Conservation (phyloP, 176 grass and related monocot genomes). For the Carex scoparia region DNA sequence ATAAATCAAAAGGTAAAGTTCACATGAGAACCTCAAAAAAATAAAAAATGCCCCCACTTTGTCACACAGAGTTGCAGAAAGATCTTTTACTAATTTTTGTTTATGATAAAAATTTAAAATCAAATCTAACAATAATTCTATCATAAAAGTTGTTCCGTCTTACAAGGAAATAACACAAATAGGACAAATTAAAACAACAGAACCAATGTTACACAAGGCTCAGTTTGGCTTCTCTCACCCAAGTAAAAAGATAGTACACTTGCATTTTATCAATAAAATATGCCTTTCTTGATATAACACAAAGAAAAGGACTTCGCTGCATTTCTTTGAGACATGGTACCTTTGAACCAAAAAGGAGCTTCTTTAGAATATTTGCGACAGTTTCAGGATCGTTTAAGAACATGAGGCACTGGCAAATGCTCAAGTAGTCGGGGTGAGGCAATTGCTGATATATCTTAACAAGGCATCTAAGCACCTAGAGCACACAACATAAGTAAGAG, state of each 20-base stretch:
- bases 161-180: neutral
- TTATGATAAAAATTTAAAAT: neutral
- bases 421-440: conserved; percentile 78
- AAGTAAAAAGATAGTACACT: conserved; percentile 20
- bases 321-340: conserved; percentile 28
- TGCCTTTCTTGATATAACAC: neutral
- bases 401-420: conserved; percentile 97
- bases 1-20: neutral
- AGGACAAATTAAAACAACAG: neutral
- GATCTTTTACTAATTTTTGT: neutral
- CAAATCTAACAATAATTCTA: neutral
- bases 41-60: neutral
- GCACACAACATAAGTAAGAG: conserved; percentile 21
- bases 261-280: neutral
- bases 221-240: neutral
- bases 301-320: neutral
- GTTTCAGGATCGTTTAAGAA: conserved; percentile 79
- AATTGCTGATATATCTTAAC: conserved; percentile 90
- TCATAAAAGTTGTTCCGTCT: neutral
- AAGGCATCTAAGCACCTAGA: conserved; percentile 78
- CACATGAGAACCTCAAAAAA: neutral
- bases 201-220: neutral
- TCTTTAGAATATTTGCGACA: conserved; percentile 81
- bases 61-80: neutral
- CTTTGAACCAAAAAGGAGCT: conserved; percentile 79